phyloP scores from a whole-genome alignment of 768 basidiomycete genomes.

The Termitomyces eurrhizus region DNA sequence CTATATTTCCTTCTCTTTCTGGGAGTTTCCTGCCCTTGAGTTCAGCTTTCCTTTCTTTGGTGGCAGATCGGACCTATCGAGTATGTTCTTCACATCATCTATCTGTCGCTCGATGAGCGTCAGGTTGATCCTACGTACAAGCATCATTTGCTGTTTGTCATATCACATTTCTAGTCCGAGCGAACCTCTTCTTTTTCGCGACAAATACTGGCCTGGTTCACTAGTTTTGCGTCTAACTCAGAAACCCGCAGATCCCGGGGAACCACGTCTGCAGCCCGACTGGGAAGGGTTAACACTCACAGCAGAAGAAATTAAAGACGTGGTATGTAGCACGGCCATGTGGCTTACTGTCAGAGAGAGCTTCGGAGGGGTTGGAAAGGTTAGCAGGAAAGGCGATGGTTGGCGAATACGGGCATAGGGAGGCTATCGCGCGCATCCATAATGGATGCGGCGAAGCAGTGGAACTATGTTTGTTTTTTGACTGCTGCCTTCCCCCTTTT shows the following conservation, averaged over 20 bases:
- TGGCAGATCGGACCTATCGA: background rate
- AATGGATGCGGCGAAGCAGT: background rate
- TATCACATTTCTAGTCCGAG: background rate
- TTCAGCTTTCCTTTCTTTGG: background rate
- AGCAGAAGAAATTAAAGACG: constrained; percentile 93
- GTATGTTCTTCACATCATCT: too few species aligned
- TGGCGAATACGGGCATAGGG: constrained; percentile 64
- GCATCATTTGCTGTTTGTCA: background rate
- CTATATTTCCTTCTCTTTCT: background rate
- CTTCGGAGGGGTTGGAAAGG: constrained; percentile 87
- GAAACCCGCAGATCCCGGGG: background rate
- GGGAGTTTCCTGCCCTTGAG: background rate
- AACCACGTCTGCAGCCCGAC: constrained; percentile 10
- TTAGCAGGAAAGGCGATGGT: constrained; percentile 72
- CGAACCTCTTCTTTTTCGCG: background rate
- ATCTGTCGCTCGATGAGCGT: background rate
- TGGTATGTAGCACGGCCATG: constrained; percentile 80
- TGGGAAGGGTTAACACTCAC: constrained; percentile 55
- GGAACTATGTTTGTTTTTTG: background rate
- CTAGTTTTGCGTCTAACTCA: background rate
- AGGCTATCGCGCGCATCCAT: background rate
- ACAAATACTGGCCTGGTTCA: background rate
- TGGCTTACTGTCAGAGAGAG: constrained; percentile 92
- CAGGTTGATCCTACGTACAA: background rate
- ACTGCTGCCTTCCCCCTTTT: too few species aligned